These are phyloP conservation scores for Takakia lepidozioides DNA, from an alignment of 225 moss, liverwort and hornwort genomes.

Conservation along the genomic window DNA sequence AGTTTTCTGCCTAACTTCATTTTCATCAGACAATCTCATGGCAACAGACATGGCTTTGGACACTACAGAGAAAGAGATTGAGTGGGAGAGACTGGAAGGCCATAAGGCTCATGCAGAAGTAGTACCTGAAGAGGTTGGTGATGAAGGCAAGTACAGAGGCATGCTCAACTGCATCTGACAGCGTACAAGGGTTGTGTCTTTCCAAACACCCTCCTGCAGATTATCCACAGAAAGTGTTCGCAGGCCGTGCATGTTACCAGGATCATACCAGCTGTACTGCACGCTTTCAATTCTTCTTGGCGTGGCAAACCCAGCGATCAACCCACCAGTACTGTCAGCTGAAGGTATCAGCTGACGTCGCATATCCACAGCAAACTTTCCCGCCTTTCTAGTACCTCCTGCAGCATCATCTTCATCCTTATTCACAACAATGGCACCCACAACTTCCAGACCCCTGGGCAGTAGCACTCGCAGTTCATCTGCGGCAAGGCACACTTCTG, in stretches of 20 bases:
- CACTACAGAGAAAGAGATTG: too few species aligned
- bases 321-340: slow-evolving; percentile 9
- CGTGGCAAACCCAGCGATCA: slow-evolving; percentile 14
- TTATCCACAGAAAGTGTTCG: slow-evolving; percentile 22
- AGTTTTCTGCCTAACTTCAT: too few species aligned
- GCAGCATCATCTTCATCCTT: slow-evolving; percentile 3
- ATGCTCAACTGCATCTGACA: slow-evolving; percentile 42
- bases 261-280: slow-evolving; percentile 28
- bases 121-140: slow-evolving; percentile 25
- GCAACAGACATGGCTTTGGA: too few species aligned
- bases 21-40: too few species aligned
- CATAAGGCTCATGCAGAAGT: too few species aligned
- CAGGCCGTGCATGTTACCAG: slow-evolving; percentile 9
- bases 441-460: slow-evolving; percentile 38
- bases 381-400: slow-evolving; percentile 13
- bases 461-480: slow-evolving; percentile 35
- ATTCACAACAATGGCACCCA: slow-evolving; percentile 25
- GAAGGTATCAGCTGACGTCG: slow-evolving; percentile 20
- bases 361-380: slow-evolving; percentile 18
- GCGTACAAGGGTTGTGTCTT: slow-evolving; percentile 26
- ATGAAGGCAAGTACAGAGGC: slow-evolving; percentile 28
- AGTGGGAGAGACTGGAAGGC: too few species aligned
- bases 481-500: slow-evolving; percentile 13
- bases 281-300: slow-evolving; percentile 9
- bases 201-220: slow-evolving; percentile 23